Base-by-base conservation (phyloP, 768 basidiomycete species). In the Tulasnella sp. region DNA sequence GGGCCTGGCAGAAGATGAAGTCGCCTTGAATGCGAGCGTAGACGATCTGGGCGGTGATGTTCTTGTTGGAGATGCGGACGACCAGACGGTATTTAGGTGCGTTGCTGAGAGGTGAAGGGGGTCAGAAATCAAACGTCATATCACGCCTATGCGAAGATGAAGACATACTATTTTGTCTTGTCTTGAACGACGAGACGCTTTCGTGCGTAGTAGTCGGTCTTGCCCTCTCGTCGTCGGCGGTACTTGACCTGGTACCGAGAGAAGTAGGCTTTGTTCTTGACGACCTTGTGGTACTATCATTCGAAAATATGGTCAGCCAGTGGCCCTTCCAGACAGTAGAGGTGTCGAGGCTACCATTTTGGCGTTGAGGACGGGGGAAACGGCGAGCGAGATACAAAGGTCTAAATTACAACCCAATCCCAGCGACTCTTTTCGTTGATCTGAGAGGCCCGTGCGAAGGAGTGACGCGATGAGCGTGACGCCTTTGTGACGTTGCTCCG, bases 121-220 rank as follows among this genome's bases (percentile, higher is more conserved):
- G n/a, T 75, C 40, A 21, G 44, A 27, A n/a, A 39, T 24, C 52
- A 52, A 46, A 12, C 18, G 21, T 36, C 21, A 36, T 42, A 78
- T 38, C 1, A 62, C 12, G 27, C 3, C 40, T 40, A 5, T 19
- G 42, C 10, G 24, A 44, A 68, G 38, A 12, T 14, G 6, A 5
- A 19, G n/a, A 86, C 91, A 44, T 85, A 93, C 93, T 98, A 99
- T 89, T 99, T 99, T 92, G 98, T 99, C 91, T 99, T 99, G 80
- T 98, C 96, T 90, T 99, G 98, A 80, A 94, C 92, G 82, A 99
- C 92, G 78, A 99, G 91, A 82, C 97, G 92, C 89, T 98, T 98
- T 83, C 98, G 94, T 82, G 98, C 98, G 84, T 99, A 98, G 90
- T 99, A 99, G 85, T 99, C 98, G 81, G 98, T 99, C 90, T 97